Conservation (phyloP, 495 filamentous ascomycete genomes). For the Talaromyces liani region DNA sequence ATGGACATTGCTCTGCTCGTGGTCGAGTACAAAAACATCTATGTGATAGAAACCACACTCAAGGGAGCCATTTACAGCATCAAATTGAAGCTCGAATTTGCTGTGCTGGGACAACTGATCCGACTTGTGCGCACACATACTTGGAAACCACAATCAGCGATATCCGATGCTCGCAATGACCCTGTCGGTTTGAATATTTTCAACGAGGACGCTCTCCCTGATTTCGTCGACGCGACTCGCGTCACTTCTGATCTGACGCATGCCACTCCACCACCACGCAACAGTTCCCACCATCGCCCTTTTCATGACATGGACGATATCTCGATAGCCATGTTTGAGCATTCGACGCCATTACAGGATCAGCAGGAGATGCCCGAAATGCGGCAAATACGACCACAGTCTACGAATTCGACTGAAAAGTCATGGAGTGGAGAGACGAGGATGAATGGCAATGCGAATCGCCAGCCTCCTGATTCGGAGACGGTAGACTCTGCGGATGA, state of each 20-base stretch:
- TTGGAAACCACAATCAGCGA: constrained; percentile 34
- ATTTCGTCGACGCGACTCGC: constrained; percentile 39
- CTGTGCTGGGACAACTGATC: constrained; percentile 46
- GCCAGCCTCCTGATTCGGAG: background rate
- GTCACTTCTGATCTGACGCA: constrained; percentile 38
- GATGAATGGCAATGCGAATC: constrained; percentile 11
- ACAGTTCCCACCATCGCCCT: constrained; percentile 20
- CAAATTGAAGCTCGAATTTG: constrained; percentile 62
- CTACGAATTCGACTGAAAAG: constrained; percentile 21
- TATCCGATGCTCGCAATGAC: constrained; percentile 6
- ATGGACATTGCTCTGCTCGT: constrained; percentile 49
- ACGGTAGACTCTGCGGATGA: constrained; percentile 2
- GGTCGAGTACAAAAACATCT: constrained; percentile 48
- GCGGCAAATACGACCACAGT: background rate
- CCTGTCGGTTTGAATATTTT: background rate
- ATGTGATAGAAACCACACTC: constrained; percentile 52
- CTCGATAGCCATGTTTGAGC: constrained; percentile 40
- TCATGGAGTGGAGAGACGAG: constrained; percentile 29
- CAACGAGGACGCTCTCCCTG: constrained; percentile 23
- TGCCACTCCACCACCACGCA: constrained; percentile 17
- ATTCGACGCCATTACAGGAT: constrained; percentile 14
- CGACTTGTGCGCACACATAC: constrained; percentile 31
- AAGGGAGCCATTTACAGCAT: constrained; percentile 57
- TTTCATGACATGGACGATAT: constrained; percentile 32
- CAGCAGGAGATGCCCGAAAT: constrained; percentile 5